Conservation (phyloP, 495 filamentous ascomycete genomes). For the Penicillium subrubescens region DNA sequence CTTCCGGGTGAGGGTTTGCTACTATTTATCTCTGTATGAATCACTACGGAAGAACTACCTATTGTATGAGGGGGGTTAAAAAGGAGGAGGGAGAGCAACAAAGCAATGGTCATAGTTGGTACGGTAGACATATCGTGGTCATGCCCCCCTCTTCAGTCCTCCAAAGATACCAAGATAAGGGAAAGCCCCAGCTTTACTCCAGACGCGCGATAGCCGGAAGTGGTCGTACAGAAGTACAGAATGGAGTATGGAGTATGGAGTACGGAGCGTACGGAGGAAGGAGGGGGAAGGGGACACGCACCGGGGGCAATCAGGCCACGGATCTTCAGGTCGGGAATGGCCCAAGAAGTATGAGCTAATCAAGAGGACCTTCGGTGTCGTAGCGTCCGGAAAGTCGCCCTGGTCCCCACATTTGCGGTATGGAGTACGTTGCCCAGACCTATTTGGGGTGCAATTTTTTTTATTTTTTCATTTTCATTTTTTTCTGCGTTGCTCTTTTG, state of each 20-base stretch:
- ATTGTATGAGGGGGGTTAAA: neutral
- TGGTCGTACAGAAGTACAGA: neutral
- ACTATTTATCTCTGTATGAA: neutral
- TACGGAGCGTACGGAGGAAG: neutral
- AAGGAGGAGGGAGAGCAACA: neutral
- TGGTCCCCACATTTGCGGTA: slow-evolving; percentile 25
- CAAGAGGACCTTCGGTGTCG: slow-evolving; percentile 22
- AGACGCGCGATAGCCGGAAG: slow-evolving; percentile 32
- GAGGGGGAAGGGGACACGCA: slow-evolving; percentile 22
- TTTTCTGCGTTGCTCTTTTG: neutral
- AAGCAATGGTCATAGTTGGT: neutral
- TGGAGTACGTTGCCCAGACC: slow-evolving; percentile 11
- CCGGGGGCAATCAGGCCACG: slow-evolving; percentile 24
- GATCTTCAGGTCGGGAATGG: slow-evolving; percentile 26
- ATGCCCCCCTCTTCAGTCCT: neutral
- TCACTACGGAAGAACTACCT: neutral
- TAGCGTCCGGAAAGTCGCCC: slow-evolving; percentile 19
- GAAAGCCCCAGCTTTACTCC: slow-evolving; percentile 18
- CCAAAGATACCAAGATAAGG: slow-evolving; percentile 8
- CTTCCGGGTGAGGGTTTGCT: neutral
- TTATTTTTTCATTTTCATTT: neutral
- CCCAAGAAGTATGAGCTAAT: slow-evolving; percentile 19
- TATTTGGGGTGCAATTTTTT: neutral
- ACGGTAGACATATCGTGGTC: neutral
- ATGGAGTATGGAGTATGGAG: neutral